Conservation (phyloP, 2,329 filamentous ascomycete genomes). For the Ophiocordyceps sinensis region DNA sequence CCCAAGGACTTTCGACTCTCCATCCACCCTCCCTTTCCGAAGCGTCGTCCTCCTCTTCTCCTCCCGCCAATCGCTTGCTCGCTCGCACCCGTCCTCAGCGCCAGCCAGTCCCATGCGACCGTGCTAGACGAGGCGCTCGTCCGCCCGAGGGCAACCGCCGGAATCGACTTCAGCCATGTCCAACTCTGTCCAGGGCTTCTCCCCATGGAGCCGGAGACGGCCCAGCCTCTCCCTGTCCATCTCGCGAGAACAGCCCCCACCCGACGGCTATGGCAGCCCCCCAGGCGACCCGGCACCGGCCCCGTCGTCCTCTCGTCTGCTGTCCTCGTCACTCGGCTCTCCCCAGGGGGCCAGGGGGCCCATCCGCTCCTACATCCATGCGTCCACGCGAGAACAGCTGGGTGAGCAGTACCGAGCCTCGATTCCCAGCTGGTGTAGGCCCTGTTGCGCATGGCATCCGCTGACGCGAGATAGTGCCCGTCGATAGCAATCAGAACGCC, state of each 20-base stretch:
- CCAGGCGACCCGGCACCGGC: constrained; percentile 6
- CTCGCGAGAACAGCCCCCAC: constrained; percentile 11
- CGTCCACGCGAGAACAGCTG: constrained; percentile 43
- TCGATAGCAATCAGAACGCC: constrained; percentile 61
- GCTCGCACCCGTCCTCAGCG: neutral
- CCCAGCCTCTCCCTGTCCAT: constrained; percentile 21
- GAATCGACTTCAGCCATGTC: constrained; percentile 24
- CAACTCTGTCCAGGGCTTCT: constrained; percentile 29
- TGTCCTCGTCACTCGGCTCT: constrained; percentile 26
- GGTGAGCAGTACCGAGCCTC: constrained; percentile 24
- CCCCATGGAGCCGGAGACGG: constrained; percentile 31
- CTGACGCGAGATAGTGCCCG: constrained; percentile 24
- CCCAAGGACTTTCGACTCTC: too few species aligned
- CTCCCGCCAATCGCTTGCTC: neutral
- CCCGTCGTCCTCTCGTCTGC: constrained; percentile 8
- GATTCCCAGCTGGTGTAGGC: neutral
- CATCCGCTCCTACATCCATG: constrained; percentile 57
- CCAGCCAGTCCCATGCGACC: neutral
- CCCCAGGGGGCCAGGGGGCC: constrained; percentile 41
- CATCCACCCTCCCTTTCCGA: too few species aligned
- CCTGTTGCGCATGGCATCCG: neutral
- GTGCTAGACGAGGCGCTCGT: neutral
- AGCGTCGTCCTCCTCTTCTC: too few species aligned
- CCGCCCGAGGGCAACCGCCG: constrained; percentile 1
- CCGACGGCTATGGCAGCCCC: constrained; percentile 13